Conservation (phyloP, 176 grass and related monocot genomes). For the Hyparrhenia diplandra region DNA sequence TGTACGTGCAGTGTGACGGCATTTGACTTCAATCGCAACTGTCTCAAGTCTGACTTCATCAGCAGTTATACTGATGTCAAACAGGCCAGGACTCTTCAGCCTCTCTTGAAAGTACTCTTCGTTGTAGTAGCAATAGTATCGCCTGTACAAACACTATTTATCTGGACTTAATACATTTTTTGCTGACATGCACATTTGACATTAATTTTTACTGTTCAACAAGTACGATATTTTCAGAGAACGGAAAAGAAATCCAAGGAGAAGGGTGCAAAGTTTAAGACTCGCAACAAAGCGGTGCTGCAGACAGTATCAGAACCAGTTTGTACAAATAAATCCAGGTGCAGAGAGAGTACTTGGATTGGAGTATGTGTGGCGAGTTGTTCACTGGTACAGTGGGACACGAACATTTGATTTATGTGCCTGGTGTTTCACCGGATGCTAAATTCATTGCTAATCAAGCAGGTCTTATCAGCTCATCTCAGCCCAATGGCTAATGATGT, state of each 20-base stretch:
- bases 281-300: neutral
- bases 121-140: neutral
- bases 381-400: neutral
- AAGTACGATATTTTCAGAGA: neutral
- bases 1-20: neutral
- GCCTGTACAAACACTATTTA: neutral
- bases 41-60: neutral
- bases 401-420: neutral
- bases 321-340: neutral
- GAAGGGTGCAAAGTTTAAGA: neutral
- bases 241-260: neutral
- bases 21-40: neutral
- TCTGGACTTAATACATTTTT: neutral
- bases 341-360: neutral
- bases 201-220: neutral
- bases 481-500: neutral
- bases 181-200: neutral
- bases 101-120: neutral
- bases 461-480: neutral
- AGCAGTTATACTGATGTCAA: neutral
- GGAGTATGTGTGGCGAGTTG: neutral
- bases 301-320: neutral
- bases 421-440: neutral
- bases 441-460: neutral
- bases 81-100: neutral